Conservation (phyloP, 1,284 basidiomycete species). For the Puccinia horiana region DNA sequence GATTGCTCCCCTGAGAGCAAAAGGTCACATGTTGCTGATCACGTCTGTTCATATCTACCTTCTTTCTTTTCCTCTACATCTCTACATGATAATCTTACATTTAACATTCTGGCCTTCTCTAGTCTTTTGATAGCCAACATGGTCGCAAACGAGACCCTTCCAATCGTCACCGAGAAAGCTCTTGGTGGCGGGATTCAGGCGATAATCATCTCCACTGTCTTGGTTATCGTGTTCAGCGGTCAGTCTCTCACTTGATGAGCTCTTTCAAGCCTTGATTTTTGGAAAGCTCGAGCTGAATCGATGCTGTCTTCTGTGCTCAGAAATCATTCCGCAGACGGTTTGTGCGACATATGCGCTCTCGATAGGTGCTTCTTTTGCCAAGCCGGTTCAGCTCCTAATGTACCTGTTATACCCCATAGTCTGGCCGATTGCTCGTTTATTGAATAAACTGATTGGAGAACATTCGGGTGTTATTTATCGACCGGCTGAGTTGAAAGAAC, state of each 20-base stretch:
- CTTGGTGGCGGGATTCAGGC: slow-evolving; percentile 80
- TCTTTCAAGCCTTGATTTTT: too few relatives aligned
- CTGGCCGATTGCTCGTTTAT: slow-evolving; percentile 58
- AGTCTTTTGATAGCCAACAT: slow-evolving; percentile 51
- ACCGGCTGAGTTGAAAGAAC: slow-evolving; percentile 68
- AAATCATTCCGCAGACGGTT: slow-evolving; percentile 77
- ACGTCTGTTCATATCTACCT: slow-evolving; percentile 56
- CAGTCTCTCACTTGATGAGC: background rate
- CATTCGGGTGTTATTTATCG: slow-evolving; percentile 63
- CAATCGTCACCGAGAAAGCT: slow-evolving; percentile 83
- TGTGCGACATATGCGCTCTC: slow-evolving; percentile 59
- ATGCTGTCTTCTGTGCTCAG: slow-evolving; percentile 72
- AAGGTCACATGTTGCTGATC: slow-evolving; percentile 79
- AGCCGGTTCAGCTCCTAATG: slow-evolving; percentile 57
- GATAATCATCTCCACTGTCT: slow-evolving; percentile 74
- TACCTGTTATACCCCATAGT: slow-evolving; percentile 58
- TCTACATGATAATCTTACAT: slow-evolving; percentile 63
- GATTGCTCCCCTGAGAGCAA: slow-evolving; percentile 81
- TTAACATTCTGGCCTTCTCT: slow-evolving; percentile 56
- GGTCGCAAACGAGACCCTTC: slow-evolving; percentile 88
- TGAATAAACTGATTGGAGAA: slow-evolving; percentile 58
- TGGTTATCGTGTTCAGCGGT: slow-evolving; percentile 62
- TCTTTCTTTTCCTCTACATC: background rate
- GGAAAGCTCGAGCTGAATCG: slow-evolving; percentile 1
- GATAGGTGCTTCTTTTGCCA: slow-evolving; percentile 58